Base-by-base conservation (phyloP, 306 rosid genomes). In the Rosa persica region DNA sequence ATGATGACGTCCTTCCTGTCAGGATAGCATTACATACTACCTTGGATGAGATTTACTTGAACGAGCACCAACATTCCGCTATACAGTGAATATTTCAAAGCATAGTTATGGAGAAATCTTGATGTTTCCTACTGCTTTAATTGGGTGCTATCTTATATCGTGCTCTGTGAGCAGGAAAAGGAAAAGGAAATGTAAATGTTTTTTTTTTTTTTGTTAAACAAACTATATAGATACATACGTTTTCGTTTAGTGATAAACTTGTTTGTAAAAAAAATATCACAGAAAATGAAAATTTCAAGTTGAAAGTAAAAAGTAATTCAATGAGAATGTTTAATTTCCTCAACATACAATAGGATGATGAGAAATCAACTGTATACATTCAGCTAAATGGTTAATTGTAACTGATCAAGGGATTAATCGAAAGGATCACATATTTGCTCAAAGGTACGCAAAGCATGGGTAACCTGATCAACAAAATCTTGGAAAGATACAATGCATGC, bases 1-100 rank as follows among this genome's bases (percentile, higher is more conserved):
- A 92, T 72, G 97, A 92, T 80, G 84, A 81, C 44, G 86, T 79
- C 55, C 94, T 92, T 81, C 91, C 94, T 48, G 44, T 88, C 11
- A 90, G 93, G 79, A 86, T 90, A 39, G 88, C 97, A 67, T 60
- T 90, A 54, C 88, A 84, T 54, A 52, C 91, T 42, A 87, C 91
- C 70, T 62, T 92, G 73, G 89, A 91, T 12, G 91, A 92, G 82
- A 52, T 70, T 30, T 90, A 90, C 73, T 61, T 92, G 66, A 78
- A 80, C 15, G 86, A 87, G 60, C 85, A 77, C 78, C 74, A 79
- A 42, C 36, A 51, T 73, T 55, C 55, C 3, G 23, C 22, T 54
- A 22, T 27, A 12, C 23, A 60, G 49, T 85, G 70, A 76, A 8
- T 64, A 42, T 61, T 62, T 12, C 66, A 69, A 46, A 38, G 68